A percentile compares a stretch with the other conserved stretches of the same genome.
phyloP scores from a whole-genome alignment of 768 basidiomycete species.

The Suillus luteus region DNA sequence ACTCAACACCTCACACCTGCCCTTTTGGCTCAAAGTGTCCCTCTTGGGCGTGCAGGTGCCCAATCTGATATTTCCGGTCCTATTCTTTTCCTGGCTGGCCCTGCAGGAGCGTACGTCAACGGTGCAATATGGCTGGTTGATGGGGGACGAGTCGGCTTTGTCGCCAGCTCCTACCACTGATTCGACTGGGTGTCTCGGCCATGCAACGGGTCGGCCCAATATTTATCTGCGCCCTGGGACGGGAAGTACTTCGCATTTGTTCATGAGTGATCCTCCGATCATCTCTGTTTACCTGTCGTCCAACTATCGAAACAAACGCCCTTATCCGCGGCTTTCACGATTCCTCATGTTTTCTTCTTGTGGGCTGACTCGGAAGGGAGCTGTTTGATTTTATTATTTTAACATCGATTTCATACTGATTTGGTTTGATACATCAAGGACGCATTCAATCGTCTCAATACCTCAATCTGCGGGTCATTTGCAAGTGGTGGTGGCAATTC shows the following conservation, averaged over 20 bases:
- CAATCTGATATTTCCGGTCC: slow-evolving; percentile 74
- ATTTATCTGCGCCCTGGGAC: not conserved
- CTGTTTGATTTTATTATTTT: not conserved
- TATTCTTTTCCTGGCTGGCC: slow-evolving; percentile 72
- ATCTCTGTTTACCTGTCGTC: not conserved
- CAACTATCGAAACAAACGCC: not conserved
- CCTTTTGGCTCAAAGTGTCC: slow-evolving; percentile 52
- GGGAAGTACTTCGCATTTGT: not conserved
- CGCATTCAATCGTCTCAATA: slow-evolving; percentile 43
- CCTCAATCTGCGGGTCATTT: slow-evolving; percentile 46
- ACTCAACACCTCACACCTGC: slow-evolving; percentile 52
- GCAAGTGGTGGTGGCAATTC: slow-evolving; percentile 42
- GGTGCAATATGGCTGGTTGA: slow-evolving; percentile 79
- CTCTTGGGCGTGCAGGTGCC: slow-evolving; percentile 61
- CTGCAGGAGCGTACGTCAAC: slow-evolving; percentile 78
- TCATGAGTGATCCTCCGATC: not conserved
- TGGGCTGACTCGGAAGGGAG: not conserved
- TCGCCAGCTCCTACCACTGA: slow-evolving; percentile 54
- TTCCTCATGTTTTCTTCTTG: not conserved
- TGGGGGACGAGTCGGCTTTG: slow-evolving; percentile 66
- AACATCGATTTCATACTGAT: not conserved
- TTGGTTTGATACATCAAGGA: slow-evolving; percentile 36
- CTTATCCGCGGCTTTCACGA: slow-evolving; percentile 4
- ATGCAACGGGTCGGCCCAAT: not conserved
- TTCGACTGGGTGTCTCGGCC: not conserved